A percentile compares a stretch with the other conserved stretches of the same genome.
phyloP scores from a whole-genome alignment of 495 filamentous ascomycete genomes.

The Saxophila tyrrhenica region DNA sequence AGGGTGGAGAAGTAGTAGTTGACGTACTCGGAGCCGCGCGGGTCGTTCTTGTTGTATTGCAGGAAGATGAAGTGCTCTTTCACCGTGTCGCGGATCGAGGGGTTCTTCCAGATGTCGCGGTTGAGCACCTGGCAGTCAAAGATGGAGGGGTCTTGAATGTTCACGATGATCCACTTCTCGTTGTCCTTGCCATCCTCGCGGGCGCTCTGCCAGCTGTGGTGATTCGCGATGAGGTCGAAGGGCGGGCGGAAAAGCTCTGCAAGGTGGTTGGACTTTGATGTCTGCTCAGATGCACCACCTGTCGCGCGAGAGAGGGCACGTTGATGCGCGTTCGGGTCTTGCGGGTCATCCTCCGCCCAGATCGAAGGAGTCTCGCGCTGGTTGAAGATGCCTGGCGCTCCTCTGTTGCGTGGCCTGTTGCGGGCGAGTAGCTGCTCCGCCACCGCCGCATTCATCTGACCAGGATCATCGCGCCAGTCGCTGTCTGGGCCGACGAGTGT shows the following conservation, averaged over 20 bases:
- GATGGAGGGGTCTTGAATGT: constrained; percentile 81
- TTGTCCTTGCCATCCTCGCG: constrained; percentile 71
- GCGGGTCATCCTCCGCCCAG: constrained; percentile 51
- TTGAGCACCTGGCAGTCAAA: constrained; percentile 92
- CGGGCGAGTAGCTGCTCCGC: constrained; percentile 54
- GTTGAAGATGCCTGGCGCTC: constrained; percentile 69
- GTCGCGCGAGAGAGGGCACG: constrained; percentile 52
- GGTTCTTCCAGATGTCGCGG: constrained; percentile 88
- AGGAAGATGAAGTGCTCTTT: constrained; percentile 91
- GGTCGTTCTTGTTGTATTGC: constrained; percentile 77
- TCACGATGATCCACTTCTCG: constrained; percentile 89
- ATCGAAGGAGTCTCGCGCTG: constrained; percentile 58
- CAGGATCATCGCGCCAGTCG: constrained; percentile 42
- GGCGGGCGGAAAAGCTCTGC: constrained; percentile 89
- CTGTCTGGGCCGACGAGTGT: constrained; percentile 68
- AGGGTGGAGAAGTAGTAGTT: constrained; percentile 72
- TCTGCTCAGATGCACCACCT: constrained; percentile 61
- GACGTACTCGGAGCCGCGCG: constrained; percentile 62
- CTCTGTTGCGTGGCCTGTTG: constrained; percentile 35
- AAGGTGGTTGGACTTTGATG: constrained; percentile 57
- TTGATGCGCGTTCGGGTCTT: constrained; percentile 33
- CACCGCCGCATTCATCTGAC: constrained; percentile 51
- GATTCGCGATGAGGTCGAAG: constrained; percentile 66
- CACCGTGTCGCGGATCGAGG: constrained; percentile 62
- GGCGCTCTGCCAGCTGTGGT: constrained; percentile 65